phyloP scores from a whole-genome alignment of 768 basidiomycete genomes.

The Trametes sanguinea region DNA sequence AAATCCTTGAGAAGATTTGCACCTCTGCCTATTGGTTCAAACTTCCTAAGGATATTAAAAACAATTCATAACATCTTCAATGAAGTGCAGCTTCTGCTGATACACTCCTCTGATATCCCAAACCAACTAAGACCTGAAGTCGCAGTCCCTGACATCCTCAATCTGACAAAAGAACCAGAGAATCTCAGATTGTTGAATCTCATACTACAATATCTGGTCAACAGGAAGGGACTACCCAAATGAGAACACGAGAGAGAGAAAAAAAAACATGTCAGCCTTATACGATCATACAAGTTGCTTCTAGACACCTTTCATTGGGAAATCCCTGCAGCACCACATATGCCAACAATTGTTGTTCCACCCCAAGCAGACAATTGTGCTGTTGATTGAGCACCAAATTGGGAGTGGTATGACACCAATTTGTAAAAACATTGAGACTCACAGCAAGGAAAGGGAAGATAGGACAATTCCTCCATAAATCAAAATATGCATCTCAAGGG shows the following conservation, averaged over 20 bases:
- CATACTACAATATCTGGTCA: slow-evolving; percentile 29
- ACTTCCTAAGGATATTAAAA: slow-evolving; percentile 29
- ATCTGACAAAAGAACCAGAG: slow-evolving; percentile 22
- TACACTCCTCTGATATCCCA: slow-evolving; percentile 13
- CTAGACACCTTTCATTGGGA: slow-evolving; percentile 15
- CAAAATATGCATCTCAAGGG: background rate
- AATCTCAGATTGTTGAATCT: slow-evolving; percentile 24
- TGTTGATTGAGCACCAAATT: background rate
- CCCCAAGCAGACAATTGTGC: background rate
- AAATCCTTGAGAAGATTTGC: slow-evolving; percentile 28
- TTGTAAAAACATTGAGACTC: background rate
- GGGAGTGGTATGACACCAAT: background rate
- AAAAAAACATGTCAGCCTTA: background rate
- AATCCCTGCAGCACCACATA: slow-evolving; percentile 12
- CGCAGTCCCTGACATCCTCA: slow-evolving; percentile 14
- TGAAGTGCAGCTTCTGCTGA: slow-evolving; percentile 17
- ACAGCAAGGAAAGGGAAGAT: no score
- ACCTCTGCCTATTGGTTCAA: slow-evolving; percentile 25
- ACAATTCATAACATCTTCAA: slow-evolving; percentile 32
- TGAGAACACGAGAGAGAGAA: slow-evolving; percentile 23
- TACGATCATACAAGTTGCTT: background rate
- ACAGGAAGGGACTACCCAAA: slow-evolving; percentile 30
- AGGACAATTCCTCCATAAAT: background rate
- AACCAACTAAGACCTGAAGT: slow-evolving; percentile 20
- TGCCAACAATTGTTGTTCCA: slow-evolving; percentile 10